phyloP scores from a whole-genome alignment of 192 early-diverging fungal species.

The Rhizophagus sp. region DNA sequence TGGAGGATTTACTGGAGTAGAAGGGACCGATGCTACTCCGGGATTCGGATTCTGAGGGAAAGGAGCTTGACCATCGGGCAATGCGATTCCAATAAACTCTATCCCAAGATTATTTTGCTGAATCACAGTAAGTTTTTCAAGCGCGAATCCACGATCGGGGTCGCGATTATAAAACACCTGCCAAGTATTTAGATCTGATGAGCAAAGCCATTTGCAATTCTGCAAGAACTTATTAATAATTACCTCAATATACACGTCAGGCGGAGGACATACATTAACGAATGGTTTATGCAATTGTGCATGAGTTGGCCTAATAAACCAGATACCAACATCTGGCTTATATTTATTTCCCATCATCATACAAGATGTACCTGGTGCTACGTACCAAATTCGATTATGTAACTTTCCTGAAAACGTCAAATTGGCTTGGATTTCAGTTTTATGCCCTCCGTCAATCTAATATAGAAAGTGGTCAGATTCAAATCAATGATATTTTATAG shows the following conservation, averaged over 20 bases:
- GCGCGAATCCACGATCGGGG: not conserved
- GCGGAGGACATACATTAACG: not conserved
- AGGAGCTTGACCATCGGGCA: not conserved
- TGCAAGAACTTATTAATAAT: not conserved
- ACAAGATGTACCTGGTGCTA: no score
- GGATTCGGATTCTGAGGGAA: not conserved
- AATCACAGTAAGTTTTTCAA: not conserved
- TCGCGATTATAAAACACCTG: not conserved
- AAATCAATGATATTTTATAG: constrained; percentile 1
- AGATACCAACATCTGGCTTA: no score
- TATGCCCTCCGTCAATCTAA: not conserved
- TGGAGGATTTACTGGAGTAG: not conserved
- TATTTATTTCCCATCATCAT: no score
- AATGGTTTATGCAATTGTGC: no score
- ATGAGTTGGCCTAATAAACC: no score
- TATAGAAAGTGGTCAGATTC: not conserved
- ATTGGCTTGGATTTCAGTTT: not conserved
- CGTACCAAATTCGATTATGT: no score
- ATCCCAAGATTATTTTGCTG: not conserved
- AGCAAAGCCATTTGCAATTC: not conserved
- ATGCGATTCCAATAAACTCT: constrained; percentile 1
- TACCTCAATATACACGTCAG: constrained; percentile 1
- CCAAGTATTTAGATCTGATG: constrained; percentile 1
- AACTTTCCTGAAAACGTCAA: not conserved
- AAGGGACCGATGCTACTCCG: not conserved